phyloP scores from a whole-genome alignment of 805 yeast genomes.

The Hanseniaspora guilliermondii region DNA sequence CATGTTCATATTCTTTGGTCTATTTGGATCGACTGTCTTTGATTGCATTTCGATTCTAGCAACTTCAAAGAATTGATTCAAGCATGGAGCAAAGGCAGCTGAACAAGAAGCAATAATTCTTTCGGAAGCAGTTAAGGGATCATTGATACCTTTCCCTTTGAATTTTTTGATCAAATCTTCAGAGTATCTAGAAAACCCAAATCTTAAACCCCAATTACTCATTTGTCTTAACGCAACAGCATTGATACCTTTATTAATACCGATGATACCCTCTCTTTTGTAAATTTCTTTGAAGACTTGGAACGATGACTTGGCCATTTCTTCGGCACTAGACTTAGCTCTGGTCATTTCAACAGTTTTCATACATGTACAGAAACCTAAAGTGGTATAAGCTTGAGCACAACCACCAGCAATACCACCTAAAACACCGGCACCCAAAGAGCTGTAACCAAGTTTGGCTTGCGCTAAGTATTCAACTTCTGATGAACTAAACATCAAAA shows the following conservation, averaged over 20 bases:
- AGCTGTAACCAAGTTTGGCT: constrained; percentile 43
- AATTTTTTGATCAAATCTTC: constrained; percentile 65
- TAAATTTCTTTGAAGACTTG: constrained; percentile 78
- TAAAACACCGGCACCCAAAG: constrained; percentile 77
- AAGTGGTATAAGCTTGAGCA: constrained; percentile 88
- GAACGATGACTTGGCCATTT: constrained; percentile 61
- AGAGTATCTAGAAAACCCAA: constrained; percentile 82
- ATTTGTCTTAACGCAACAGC: constrained; percentile 98
- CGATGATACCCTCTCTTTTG: constrained; percentile 75
- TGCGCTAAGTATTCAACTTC: constrained; percentile 77
- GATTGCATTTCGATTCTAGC: constrained; percentile 97
- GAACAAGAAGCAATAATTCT: constrained; percentile 73
- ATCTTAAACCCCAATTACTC: constrained; percentile 98
- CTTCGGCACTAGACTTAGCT: constrained; percentile 51
- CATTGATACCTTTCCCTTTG: constrained; percentile 47
- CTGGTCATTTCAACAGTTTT: constrained; percentile 97
- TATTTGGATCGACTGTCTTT: constrained; percentile 81
- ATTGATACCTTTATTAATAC: constrained; percentile 94
- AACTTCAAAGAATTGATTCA: constrained; percentile 99
- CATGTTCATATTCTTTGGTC: constrained; percentile 84
- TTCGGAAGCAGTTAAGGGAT: constrained; percentile 59
- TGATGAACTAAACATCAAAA: constrained; percentile 76
- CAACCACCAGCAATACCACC: constrained; percentile 96
- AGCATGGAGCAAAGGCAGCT: constrained; percentile 95
- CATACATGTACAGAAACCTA: constrained; percentile 99